Evolutionary conservation across 139 green algal species (phyloP).

Genomic region (Monoraphidium neglectum): DNA sequence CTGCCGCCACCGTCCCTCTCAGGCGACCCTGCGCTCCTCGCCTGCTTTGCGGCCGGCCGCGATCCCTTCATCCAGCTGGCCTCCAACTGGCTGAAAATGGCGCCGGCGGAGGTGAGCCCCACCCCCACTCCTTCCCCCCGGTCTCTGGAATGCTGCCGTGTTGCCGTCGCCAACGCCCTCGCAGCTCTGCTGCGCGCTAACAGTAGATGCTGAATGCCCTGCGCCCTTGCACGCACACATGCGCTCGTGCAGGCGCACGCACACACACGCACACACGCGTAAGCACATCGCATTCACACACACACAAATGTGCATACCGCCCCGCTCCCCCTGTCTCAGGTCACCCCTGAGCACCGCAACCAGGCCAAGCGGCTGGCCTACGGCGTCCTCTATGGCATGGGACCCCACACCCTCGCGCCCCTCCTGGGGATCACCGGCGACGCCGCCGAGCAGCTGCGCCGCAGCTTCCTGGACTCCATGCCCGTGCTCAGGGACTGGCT

Average conservation of each 20-base stretch:
- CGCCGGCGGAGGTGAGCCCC: slow-evolving; percentile 47
- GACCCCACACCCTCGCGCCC: slow-evolving; percentile 43
- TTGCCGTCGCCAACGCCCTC: no score
- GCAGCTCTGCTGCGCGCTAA: no score
- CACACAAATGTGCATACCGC: no score
- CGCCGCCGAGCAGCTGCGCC: slow-evolving; percentile 37
- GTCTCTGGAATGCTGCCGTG: no score
- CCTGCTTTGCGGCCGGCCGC: slow-evolving; percentile 40
- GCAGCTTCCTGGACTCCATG: slow-evolving; percentile 51
- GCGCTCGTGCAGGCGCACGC: no score
- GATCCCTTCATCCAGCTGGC: slow-evolving; percentile 86
- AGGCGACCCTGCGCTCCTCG: slow-evolving; percentile 58
- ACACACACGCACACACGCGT: no score
- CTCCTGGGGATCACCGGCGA: slow-evolving; percentile 38
- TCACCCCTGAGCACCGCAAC: slow-evolving; percentile 44
- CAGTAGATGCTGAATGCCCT: no score
- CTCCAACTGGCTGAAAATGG: slow-evolving; percentile 53
- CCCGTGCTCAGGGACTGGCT: slow-evolving; percentile 45
- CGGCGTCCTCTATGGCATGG: slow-evolving; percentile 81
- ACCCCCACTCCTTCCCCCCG: no score
- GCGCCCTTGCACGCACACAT: no score
- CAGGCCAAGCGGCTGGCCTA: slow-evolving; percentile 81
- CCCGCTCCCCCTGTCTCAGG: slow-evolving; percentile 39
- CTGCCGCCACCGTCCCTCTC: no score
- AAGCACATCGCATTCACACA: no score